phyloP scores from a whole-genome alignment of 2,329 filamentous ascomycete genomes.

The Aureobasidium sp. region DNA sequence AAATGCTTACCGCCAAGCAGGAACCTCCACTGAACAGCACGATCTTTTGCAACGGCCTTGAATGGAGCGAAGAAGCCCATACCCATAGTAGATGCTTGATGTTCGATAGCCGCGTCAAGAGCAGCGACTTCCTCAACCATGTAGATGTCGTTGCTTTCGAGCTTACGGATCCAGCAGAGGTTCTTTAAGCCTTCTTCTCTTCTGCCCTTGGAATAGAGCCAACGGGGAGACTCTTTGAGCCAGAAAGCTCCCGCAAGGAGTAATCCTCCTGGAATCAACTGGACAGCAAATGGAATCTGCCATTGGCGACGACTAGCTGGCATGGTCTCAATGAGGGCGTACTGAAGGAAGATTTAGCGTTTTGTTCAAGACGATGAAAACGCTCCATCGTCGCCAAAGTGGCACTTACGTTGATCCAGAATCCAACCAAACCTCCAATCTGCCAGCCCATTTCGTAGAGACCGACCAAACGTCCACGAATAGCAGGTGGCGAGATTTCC shows the following conservation, averaged over 20 bases:
- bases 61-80: conserved; percentile 82
- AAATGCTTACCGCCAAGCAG: no score
- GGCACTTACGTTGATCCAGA: conserved; percentile 49
- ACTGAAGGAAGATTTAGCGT: conserved; percentile 25
- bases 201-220: conserved; percentile 47
- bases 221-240: conserved; percentile 50
- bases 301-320: conserved; percentile 48
- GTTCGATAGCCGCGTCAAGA: conserved; percentile 75
- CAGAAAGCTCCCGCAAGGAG: conserved; percentile 53
- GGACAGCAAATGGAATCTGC: conserved; percentile 64
- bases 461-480: conserved; percentile 66
- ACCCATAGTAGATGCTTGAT: conserved; percentile 69
- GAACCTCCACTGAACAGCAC: conserved; percentile 73
- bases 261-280: conserved; percentile 72
- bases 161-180: conserved; percentile 70
- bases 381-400: no score
- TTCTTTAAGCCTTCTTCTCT: conserved; percentile 47
- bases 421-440: conserved; percentile 55
- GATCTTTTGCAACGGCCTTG: conserved; percentile 57
- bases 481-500: conserved; percentile 63
- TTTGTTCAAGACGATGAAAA: no score
- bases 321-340: conserved; percentile 49
- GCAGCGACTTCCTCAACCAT: conserved; percentile 77
- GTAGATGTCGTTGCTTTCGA: conserved; percentile 65
- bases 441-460: conserved; percentile 65